These are phyloP conservation scores for Dicorynia guianensis DNA, from an alignment of 306 rosid species.

Conservation along the genomic window DNA sequence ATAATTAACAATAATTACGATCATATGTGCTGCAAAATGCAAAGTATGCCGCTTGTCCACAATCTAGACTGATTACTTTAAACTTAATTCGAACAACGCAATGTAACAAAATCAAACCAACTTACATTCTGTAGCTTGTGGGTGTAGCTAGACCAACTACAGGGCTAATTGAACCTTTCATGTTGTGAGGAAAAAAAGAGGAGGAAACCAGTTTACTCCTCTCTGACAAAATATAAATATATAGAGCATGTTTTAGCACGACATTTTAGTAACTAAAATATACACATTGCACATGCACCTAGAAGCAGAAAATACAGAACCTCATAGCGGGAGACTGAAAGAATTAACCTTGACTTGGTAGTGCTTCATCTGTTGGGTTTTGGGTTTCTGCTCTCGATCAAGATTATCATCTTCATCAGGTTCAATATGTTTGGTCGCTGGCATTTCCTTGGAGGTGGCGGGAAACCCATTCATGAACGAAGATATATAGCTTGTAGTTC, in stretches of 20 bases:
- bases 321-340: conserved; percentile 45
- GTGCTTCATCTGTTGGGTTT: conserved; percentile 63
- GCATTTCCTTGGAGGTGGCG: conserved; percentile 27
- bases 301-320: conserved; percentile 14
- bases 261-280: background rate
- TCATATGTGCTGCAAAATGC: background rate
- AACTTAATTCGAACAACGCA: conserved; percentile 4
- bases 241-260: no score
- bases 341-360: conserved; percentile 94
- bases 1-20: conserved; percentile 31
- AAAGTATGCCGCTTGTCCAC: conserved; percentile 12
- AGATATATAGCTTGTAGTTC: conserved; percentile 50
- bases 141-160: no score
- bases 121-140: background rate
- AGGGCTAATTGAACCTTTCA: no score
- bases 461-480: conserved; percentile 52
- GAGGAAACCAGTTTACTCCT: no score
- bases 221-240: no score
- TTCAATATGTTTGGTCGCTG: conserved; percentile 16
- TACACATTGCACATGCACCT: background rate
- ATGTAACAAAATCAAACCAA: background rate
- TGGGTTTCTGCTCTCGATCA: conserved; percentile 40
- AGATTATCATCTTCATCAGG: conserved; percentile 16
- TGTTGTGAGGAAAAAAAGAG: no score
- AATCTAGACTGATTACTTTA: conserved; percentile 8